Percentiles rank a stretch among this genome's conserved stretches.
These are phyloP conservation scores for Apiosordaria backusii DNA, from an alignment of 495 filamentous ascomycete genomes.

Conservation along the genomic window DNA sequence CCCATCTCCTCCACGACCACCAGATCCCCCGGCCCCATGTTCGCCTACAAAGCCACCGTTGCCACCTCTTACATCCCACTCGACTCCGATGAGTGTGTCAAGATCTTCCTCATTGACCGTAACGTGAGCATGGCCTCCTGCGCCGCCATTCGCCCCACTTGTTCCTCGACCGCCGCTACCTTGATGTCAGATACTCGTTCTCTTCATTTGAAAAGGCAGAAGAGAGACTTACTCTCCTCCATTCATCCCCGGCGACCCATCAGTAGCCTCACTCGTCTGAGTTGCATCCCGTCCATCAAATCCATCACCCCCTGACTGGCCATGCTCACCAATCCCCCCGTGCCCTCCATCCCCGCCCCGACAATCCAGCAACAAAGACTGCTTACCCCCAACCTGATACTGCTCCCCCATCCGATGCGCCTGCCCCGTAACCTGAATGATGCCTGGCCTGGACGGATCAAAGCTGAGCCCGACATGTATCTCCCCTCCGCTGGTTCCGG, in stretches of 20 bases:
- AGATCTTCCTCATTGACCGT: conserved; percentile 31
- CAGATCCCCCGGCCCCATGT: conserved; percentile 34
- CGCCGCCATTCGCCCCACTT: conserved; percentile 33
- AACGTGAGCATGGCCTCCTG: conserved; percentile 29
- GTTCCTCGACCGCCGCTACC: conserved; percentile 19
- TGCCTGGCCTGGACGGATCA: conserved; percentile 10
- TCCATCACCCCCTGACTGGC: conserved; percentile 34
- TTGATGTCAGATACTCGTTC: neutral
- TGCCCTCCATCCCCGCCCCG: conserved; percentile 15
- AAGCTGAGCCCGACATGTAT: conserved; percentile 11
- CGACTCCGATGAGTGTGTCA: conserved; percentile 30
- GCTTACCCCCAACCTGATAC: conserved; percentile 10
- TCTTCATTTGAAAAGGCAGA: neutral
- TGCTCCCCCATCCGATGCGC: neutral
- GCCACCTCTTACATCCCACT: conserved; percentile 33
- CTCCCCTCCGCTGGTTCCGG: conserved; percentile 11
- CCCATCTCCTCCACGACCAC: conserved; percentile 22
- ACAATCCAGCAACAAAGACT: conserved; percentile 15
- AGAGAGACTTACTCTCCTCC: conserved; percentile 25
- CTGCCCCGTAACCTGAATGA: conserved; percentile 13
- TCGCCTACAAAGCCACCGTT: conserved; percentile 24
- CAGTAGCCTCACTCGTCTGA: conserved; percentile 25
- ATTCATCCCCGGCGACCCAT: conserved; percentile 28
- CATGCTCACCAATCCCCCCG: conserved; percentile 16
- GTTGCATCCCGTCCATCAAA: conserved; percentile 33